phyloP scores from a whole-genome alignment of 805 yeast genomes.

The Kuraishia borneana region DNA sequence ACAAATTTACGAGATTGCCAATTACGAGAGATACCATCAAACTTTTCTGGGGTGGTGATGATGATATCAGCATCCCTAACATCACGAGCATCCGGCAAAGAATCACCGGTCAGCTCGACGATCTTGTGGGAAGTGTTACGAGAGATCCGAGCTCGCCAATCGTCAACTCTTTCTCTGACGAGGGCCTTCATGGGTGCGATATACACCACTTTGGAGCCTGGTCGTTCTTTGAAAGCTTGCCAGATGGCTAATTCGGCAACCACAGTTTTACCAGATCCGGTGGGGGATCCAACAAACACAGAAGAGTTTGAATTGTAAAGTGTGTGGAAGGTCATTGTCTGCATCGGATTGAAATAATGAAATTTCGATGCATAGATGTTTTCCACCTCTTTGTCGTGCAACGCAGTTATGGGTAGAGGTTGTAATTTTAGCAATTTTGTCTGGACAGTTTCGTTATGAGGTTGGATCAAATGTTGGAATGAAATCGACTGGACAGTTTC shows the following conservation, averaged over 20 bases:
- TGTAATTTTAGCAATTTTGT: conserved; percentile 72
- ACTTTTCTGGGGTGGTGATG: conserved; percentile 78
- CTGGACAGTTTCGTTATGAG: conserved; percentile 76
- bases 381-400: conserved; percentile 60
- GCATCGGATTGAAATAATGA: conserved; percentile 94
- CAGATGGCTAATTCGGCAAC: conserved; percentile 96
- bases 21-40: conserved; percentile 79
- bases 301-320: conserved; percentile 69
- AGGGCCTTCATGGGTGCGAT: conserved; percentile 88
- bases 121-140: conserved; percentile 35
- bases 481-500: conserved; percentile 70
- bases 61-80: conserved; percentile 63
- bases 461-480: conserved; percentile 82
- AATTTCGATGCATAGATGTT: conserved; percentile 56
- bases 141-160: conserved; percentile 53
- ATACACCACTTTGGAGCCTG: conserved; percentile 71
- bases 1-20: conserved; percentile 77
- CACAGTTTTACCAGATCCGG: conserved; percentile 96
- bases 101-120: conserved; percentile 78
- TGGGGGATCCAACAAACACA: conserved; percentile 93
- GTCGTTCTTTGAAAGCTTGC: conserved; percentile 83
- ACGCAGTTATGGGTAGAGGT: conserved; percentile 77
- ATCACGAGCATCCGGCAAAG: conserved; percentile 59
- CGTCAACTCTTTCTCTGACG: conserved; percentile 75
- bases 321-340: conserved; percentile 91